phyloP scores from a whole-genome alignment of 768 basidiomycete genomes.

The Suillus subalutaceus region DNA sequence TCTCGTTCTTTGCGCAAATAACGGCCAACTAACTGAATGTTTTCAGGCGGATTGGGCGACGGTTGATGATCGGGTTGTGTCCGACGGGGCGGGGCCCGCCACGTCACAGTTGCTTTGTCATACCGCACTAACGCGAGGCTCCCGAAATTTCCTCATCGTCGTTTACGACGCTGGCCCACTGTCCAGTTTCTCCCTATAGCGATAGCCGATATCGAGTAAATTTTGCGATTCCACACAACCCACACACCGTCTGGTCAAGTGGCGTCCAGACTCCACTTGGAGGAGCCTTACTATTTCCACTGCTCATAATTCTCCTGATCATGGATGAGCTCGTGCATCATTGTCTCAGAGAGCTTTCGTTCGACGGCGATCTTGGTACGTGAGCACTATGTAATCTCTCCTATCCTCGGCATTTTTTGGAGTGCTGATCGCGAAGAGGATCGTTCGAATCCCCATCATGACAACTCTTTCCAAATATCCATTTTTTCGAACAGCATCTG shows the following conservation, averaged over 20 bases:
- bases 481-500: constrained; percentile 24
- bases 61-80: no score
- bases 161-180: constrained; percentile 1
- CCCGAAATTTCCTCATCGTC: constrained; percentile 5
- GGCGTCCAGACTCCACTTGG: not conserved
- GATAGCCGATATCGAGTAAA: constrained; percentile 5
- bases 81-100: not conserved
- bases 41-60: no score
- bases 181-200: not conserved
- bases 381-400: constrained; percentile 18
- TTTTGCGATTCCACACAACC: constrained; percentile 10
- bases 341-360: constrained; percentile 83
- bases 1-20: no score
- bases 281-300: not conserved
- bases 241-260: not conserved
- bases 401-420: not conserved
- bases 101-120: not conserved
- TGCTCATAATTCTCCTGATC: not conserved
- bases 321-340: constrained; percentile 90
- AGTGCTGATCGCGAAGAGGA: constrained; percentile 13
- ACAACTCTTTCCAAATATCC: constrained; percentile 20
- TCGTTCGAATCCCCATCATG: constrained; percentile 49
- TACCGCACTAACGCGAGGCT: no score
- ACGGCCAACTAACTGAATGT: no score
- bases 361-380: constrained; percentile 90